Evolutionary conservation across 768 basidiomycete genomes (phyloP).

Genomic region (Mycena crocata): DNA sequence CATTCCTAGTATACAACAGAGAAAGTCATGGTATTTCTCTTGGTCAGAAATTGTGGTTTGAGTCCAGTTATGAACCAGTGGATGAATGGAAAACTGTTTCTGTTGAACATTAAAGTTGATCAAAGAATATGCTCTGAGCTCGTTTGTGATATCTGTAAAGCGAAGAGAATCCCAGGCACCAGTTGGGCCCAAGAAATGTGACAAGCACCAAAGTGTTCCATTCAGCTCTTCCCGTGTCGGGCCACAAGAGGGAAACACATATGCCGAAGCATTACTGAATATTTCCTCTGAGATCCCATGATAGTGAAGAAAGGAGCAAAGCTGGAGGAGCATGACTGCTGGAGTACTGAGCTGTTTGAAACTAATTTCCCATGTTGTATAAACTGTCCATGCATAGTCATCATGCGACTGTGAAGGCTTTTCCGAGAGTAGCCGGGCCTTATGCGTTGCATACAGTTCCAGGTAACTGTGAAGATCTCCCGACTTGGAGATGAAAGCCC

Average conservation of each 20-base stretch:
- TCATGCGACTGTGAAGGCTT: constrained; percentile 9
- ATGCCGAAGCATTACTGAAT: neutral
- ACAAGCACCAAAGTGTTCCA: neutral
- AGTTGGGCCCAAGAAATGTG: neutral
- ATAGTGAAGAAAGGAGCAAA: constrained; percentile 8
- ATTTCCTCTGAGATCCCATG: constrained; percentile 3
- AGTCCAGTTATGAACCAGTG: constrained; percentile 1
- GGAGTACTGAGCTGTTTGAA: constrained; percentile 2
- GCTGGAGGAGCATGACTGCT: neutral
- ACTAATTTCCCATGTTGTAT: constrained; percentile 23
- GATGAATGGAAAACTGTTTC: neutral
- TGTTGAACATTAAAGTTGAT: neutral
- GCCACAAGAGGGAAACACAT: neutral
- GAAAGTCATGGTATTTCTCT: neutral
- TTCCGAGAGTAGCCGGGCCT: constrained; percentile 1
- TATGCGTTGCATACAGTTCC: constrained; percentile 1
- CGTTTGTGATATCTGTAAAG: neutral
- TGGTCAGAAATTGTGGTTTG: neutral
- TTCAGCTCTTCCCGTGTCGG: constrained; percentile 6
- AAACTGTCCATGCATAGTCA: no score
- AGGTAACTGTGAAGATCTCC: constrained; percentile 6
- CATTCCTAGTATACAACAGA: neutral
- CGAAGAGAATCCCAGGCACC: neutral
- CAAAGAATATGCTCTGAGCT: neutral
- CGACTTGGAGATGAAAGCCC: constrained; percentile 17